These are phyloP conservation scores for Aspergillus cejpii DNA, from an alignment of 2,329 filamentous ascomycete species.

Conservation along the genomic window DNA sequence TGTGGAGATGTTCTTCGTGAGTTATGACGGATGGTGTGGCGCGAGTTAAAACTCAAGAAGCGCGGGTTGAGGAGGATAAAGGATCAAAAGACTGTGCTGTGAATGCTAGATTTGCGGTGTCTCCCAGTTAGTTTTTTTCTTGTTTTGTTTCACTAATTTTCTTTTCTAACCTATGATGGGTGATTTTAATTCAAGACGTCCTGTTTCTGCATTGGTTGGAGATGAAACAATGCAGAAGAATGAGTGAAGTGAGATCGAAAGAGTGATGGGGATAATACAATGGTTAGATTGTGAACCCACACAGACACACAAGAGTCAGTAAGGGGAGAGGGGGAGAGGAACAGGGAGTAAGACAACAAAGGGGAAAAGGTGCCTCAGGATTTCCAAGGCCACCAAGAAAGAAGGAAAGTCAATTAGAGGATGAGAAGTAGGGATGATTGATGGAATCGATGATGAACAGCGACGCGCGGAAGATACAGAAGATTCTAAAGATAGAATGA, in stretches of 20 bases:
- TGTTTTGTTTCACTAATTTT: background rate
- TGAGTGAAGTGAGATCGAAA: background rate
- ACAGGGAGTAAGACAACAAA: background rate
- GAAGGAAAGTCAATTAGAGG: background rate
- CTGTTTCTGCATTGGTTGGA: background rate
- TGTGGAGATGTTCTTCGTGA: constrained; percentile 6
- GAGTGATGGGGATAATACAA: background rate
- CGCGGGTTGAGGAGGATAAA: constrained; percentile 2
- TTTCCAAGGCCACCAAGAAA: background rate
- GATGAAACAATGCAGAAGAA: background rate
- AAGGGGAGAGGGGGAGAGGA: background rate
- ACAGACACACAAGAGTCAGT: no score
- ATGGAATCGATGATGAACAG: constrained; percentile 17
- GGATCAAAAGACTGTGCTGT: constrained; percentile 6
- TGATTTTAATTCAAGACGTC: background rate
- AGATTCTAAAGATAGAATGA: constrained; percentile 31
- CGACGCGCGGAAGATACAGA: constrained; percentile 25
- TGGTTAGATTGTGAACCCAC: background rate
- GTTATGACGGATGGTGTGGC: constrained; percentile 7
- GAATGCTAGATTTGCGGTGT: background rate
- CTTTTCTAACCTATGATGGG: background rate
- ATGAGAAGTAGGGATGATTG: constrained; percentile 9
- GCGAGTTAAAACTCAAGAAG: constrained; percentile 11
- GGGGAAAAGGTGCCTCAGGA: background rate
- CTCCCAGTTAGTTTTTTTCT: background rate